Conservation (phyloP, 139 green algal species). For the Coelastrella sp. region DNA sequence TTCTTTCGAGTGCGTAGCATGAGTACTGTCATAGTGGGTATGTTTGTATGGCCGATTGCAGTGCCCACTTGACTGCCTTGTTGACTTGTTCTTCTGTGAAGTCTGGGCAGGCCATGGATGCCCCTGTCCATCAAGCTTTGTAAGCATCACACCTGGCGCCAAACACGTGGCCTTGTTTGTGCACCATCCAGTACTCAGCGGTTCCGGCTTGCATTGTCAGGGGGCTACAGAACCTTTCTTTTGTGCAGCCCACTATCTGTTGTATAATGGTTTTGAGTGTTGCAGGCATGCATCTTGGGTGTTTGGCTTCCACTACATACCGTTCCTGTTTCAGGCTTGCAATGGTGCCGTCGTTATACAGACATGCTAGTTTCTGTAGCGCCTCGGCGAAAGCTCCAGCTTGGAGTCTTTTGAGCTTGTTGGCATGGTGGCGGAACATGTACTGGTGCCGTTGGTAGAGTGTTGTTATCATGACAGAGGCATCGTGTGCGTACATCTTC, state of each 20-base stretch:
- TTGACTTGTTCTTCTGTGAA: not conserved
- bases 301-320: not conserved
- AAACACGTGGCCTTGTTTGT: not conserved
- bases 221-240: not conserved
- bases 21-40: not conserved
- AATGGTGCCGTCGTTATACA: not conserved
- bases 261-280: not conserved
- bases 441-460: not conserved
- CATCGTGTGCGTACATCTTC: too few species aligned
- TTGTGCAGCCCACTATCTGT: not conserved
- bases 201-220: not conserved
- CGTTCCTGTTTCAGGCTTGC: not conserved
- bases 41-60: not conserved
- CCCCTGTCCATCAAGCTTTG: not conserved
- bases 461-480: too few species aligned
- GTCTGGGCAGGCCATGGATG: not conserved
- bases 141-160: not conserved
- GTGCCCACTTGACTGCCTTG: not conserved
- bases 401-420: not conserved
- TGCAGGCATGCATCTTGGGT: not conserved
- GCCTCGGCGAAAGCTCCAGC: not conserved
- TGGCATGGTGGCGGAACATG: not conserved
- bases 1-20: not conserved
- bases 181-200: not conserved
- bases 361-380: not conserved